These are phyloP conservation scores for Saprolegnia diclina DNA, from an alignment of 352 stramenopile genomes.

Conservation along the genomic window DNA sequence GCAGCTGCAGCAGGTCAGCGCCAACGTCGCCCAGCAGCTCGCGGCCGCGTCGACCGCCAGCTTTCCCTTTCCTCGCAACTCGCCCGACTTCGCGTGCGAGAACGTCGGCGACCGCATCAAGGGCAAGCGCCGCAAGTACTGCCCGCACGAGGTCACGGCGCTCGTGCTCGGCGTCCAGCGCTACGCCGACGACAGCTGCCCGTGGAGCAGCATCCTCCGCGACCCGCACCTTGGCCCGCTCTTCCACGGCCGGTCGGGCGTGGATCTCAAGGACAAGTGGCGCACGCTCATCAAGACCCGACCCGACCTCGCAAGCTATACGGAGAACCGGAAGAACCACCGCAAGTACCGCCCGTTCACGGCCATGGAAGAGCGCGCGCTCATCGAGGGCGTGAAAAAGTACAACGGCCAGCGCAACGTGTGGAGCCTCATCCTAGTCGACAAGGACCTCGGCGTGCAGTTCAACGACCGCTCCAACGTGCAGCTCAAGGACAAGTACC, in stretches of 20 bases:
- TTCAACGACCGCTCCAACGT: slow-evolving; percentile 82
- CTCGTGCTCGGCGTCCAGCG: slow-evolving; percentile 73
- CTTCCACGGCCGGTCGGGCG: slow-evolving; percentile 69
- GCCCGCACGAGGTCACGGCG: slow-evolving; percentile 77
- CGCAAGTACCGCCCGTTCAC: slow-evolving; percentile 79
- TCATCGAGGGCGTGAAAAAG: slow-evolving; percentile 85
- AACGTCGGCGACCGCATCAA: slow-evolving; percentile 81
- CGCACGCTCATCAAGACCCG: slow-evolving; percentile 74
- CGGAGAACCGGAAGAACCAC: slow-evolving; percentile 82
- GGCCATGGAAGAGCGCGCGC: slow-evolving; percentile 60
- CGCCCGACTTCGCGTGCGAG: slow-evolving; percentile 69
- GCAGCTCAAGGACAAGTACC: slow-evolving; percentile 81
- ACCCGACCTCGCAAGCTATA: slow-evolving; percentile 67
- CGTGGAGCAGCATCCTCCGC: slow-evolving; percentile 73
- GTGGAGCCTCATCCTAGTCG: slow-evolving; percentile 75
- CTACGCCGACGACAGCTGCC: slow-evolving; percentile 78
- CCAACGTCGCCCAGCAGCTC: slow-evolving; percentile 15
- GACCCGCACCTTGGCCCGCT: slow-evolving; percentile 66
- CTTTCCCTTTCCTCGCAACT: slow-evolving; percentile 56
- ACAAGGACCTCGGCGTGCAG: slow-evolving; percentile 66
- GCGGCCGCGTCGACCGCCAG: slow-evolving; percentile 8
- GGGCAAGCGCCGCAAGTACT: slow-evolving; percentile 77
- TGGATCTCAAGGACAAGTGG: slow-evolving; percentile 83
- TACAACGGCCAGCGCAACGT: slow-evolving; percentile 80
- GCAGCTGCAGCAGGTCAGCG: slow-evolving; percentile 10